Evolutionary conservation across 371 early-diverging fungal species (phyloP), one percentile per base, ranked within the genome.

Genomic region (Mortierella polycephala): DNA sequence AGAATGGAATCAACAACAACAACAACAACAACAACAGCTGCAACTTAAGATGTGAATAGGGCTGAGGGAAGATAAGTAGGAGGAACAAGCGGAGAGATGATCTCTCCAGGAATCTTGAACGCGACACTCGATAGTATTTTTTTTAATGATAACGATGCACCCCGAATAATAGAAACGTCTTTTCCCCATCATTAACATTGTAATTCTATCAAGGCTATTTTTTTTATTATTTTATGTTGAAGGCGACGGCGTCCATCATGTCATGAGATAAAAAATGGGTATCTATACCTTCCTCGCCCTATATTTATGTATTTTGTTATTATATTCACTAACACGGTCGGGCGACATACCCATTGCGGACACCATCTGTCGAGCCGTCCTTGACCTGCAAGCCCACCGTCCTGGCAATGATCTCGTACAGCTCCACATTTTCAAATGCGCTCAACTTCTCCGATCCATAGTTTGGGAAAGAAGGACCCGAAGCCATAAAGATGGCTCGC

Each of bases 401-500:
- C 40, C 85, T 74, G 5, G 90, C 71, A 61, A 95, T 67, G 55
- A 96, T 82, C 6, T 84, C 88, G 71, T 95, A 94, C 12, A 96
- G 75, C 72, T 95, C 93, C 0, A 90, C 85, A 76, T 95, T 95
- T 51, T 85, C 84, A 53, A 93, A 90, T 1, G 91, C 85, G n/a
- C 83, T 75, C n/a, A 86, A 30, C n/a, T 83, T 72, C 30, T 62
- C 64, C 11, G 46, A 44, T 39, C 57, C 58, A 16, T 57, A 62
- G n/a, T 55, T 60, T 1, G 80, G 80, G 67, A 96, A 90, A 1
- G 87, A 85, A 0, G 96, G 96, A 0, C 97, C 97, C 21, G 79
- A 72, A 5, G 95, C 97, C 67, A 96, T 71, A 72, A 98, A 97
- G 23, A 95, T 89, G 13, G 96, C 95, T 3, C 91, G 88, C 97